Evolutionary conservation across 2,329 filamentous ascomycete genomes (phyloP).

Genomic region (Cordyceps javanica): DNA sequence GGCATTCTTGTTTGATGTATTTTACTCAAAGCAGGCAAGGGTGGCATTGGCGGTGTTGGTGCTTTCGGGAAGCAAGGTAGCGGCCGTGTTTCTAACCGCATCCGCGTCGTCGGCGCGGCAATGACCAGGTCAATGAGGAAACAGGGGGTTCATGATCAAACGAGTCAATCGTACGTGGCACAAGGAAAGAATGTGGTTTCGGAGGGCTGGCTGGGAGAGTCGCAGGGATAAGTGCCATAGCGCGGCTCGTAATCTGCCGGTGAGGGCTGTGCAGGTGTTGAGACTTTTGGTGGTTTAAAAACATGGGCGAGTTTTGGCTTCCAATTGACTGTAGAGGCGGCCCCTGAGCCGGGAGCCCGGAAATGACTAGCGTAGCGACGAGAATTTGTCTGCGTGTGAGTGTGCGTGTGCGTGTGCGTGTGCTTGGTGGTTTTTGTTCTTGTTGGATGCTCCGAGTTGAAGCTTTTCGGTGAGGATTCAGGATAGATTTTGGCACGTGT

Average conservation of each 20-base stretch:
- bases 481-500: constrained; percentile 3
- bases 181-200: neutral
- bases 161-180: neutral
- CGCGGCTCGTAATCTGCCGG: neutral
- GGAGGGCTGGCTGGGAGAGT: neutral
- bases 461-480: neutral
- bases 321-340: neutral
- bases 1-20: neutral
- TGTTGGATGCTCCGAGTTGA: neutral
- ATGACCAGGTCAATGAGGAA: neutral
- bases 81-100: neutral
- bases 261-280: constrained; percentile 1
- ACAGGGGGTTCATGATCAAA: neutral
- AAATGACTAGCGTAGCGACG: neutral
- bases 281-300: neutral
- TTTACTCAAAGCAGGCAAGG: neutral
- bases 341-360: constrained; percentile 6
- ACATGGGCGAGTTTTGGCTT: neutral
- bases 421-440: too few species aligned
- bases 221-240: neutral
- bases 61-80: neutral
- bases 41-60: neutral
- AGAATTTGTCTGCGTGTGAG: neutral
- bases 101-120: neutral
- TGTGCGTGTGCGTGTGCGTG: neutral